Conservation (phyloP, 2,329 filamentous ascomycete species). For the Ascochyta fabae region DNA sequence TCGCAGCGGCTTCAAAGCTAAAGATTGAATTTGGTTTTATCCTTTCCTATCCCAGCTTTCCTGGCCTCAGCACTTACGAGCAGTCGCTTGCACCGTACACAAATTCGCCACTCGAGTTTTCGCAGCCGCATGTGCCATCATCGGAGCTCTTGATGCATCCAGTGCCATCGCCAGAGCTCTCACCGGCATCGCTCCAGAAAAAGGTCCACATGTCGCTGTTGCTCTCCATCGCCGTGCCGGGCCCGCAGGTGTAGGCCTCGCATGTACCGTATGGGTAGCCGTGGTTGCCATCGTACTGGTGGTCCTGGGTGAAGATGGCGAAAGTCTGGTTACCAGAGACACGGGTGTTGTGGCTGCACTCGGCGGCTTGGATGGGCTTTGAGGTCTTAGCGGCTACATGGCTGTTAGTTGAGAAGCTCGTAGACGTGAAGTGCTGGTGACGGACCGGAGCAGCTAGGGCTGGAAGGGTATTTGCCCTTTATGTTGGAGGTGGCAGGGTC, state of each 20-base stretch:
- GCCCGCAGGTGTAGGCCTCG: slow-evolving; percentile 33
- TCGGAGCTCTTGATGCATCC: slow-evolving; percentile 38
- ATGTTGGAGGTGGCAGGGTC: slow-evolving; percentile 48
- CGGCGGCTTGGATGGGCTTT: slow-evolving; percentile 51
- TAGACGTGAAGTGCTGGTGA: neutral
- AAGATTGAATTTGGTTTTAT: neutral
- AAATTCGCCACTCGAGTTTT: slow-evolving; percentile 36
- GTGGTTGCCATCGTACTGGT: slow-evolving; percentile 53
- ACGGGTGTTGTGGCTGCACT: slow-evolving; percentile 53
- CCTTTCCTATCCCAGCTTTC: neutral
- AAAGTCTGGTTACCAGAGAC: slow-evolving; percentile 48
- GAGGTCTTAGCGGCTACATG: slow-evolving; percentile 37
- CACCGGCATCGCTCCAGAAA: slow-evolving; percentile 30
- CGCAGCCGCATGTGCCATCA: slow-evolving; percentile 32
- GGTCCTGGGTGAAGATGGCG: slow-evolving; percentile 53
- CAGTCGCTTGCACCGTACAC: slow-evolving; percentile 19
- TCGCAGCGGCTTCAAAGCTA: neutral
- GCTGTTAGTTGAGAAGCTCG: neutral
- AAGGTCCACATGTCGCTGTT: slow-evolving; percentile 31
- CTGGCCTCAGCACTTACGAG: neutral
- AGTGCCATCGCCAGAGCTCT: slow-evolving; percentile 28
- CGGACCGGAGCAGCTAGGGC: slow-evolving; percentile 33
- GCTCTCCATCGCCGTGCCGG: slow-evolving; percentile 23
- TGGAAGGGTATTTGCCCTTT: slow-evolving; percentile 41
- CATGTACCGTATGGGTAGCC: slow-evolving; percentile 59